phyloP scores from a whole-genome alignment of 345 rosid species.

The Syzygium jambos region DNA sequence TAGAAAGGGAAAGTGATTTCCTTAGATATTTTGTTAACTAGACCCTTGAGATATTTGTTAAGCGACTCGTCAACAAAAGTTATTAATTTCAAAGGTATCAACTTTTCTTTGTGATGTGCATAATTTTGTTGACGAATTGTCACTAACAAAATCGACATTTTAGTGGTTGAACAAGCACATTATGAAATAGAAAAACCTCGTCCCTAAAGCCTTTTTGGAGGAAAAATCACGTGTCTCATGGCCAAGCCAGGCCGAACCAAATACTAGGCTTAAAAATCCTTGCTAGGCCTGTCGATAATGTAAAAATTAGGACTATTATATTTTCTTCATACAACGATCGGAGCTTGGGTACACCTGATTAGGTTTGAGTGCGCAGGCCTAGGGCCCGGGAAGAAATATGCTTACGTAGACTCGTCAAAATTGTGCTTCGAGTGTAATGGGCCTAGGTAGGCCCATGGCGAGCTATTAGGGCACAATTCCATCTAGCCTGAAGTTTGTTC shows the following conservation, averaged over 20 bases:
- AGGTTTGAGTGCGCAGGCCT: background rate
- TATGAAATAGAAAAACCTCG: background rate
- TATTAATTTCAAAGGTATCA: too few species aligned
- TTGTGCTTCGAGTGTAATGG: background rate
- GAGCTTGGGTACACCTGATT: background rate
- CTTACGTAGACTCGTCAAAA: background rate
- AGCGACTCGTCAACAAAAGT: too few species aligned
- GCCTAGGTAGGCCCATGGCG: background rate
- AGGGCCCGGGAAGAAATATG: background rate
- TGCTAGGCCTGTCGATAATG: background rate
- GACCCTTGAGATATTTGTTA: too few species aligned
- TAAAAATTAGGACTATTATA: background rate
- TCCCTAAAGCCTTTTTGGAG: background rate
- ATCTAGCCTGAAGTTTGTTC: background rate
- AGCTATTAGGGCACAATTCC: background rate
- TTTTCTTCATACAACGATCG: background rate
- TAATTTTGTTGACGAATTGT: too few species aligned
- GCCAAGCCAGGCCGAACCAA: background rate
- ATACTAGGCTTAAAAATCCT: background rate
- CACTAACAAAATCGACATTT: too few species aligned
- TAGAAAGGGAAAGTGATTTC: too few species aligned
- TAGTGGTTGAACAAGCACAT: too few species aligned
- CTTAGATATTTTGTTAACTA: too few species aligned
- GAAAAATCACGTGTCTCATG: background rate
- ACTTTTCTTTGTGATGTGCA: too few species aligned